Conservation (phyloP, 2,329 filamentous ascomycete species). For the Cylindrodendrum hubeiense region DNA sequence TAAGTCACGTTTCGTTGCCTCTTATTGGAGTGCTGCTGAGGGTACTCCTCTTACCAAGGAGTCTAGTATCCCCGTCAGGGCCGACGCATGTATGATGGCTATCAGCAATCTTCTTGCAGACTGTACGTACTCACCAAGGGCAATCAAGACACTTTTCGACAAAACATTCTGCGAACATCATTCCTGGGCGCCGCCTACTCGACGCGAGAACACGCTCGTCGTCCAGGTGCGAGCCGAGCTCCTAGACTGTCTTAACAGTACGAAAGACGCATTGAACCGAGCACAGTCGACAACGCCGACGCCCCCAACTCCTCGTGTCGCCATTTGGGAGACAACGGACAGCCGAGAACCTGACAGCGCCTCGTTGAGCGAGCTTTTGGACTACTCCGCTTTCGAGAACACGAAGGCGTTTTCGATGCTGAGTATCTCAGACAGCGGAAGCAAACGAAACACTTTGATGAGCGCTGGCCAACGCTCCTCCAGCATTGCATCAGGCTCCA, state of each 20-base stretch:
- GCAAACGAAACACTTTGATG: background rate
- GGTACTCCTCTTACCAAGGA: background rate
- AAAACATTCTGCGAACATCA: conserved; percentile 5
- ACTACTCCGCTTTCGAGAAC: background rate
- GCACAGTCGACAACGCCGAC: background rate
- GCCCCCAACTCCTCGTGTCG: background rate
- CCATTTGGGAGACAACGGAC: background rate
- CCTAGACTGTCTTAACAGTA: background rate
- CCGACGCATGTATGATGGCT: background rate
- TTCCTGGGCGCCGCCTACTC: conserved; percentile 1
- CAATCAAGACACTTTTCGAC: background rate
- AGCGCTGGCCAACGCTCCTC: background rate
- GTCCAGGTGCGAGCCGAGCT: background rate
- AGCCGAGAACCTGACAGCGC: background rate
- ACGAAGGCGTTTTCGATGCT: background rate
- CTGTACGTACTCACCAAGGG: background rate
- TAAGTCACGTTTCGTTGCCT: background rate
- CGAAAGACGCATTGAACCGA: background rate
- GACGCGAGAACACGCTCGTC: background rate
- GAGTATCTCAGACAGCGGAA: background rate
- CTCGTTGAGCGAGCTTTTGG: background rate
- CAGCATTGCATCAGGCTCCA: conserved; percentile 6
- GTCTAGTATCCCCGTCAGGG: background rate
- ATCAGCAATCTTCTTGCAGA: background rate
- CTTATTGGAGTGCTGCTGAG: background rate